Conservation (phyloP, 441 rosid species). For the Brassica balearica region DNA sequence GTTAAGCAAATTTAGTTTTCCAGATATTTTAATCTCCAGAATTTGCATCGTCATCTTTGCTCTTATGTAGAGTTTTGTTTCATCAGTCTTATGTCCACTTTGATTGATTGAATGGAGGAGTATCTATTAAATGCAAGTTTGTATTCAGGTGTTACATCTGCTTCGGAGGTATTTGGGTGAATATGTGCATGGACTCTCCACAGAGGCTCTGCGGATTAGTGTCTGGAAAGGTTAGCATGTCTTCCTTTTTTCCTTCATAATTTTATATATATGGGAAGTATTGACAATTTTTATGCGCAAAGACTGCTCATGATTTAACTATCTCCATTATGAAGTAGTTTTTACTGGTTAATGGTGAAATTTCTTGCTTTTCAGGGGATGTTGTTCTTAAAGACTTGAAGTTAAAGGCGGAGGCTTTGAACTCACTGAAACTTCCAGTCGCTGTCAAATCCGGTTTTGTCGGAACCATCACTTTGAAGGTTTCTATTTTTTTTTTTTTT, state of each 20-base stretch:
- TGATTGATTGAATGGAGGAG: background rate
- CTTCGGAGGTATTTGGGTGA: conserved; percentile 98
- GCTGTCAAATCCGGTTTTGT: conserved; percentile 97
- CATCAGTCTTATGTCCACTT: conserved; percentile 2
- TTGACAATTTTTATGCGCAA: background rate
- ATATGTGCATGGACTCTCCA: conserved; percentile 94
- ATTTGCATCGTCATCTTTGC: conserved; percentile 16
- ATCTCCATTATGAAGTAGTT: no score
- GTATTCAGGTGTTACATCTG: conserved; percentile 82
- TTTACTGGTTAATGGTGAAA: no score
- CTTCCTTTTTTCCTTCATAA: background rate
- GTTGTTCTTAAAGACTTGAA: conserved; percentile 95
- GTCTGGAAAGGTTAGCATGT: conserved; percentile 89
- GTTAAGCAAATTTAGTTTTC: background rate
- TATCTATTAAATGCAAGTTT: conserved; percentile 11
- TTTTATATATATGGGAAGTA: conserved; percentile 1
- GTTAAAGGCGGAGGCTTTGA: conserved; percentile 92
- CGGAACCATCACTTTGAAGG: conserved; percentile 94
- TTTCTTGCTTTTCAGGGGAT: conserved; percentile 68
- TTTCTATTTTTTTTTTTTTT: conserved; percentile 36
- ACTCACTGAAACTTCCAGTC: conserved; percentile 88
- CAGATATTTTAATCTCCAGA: background rate
- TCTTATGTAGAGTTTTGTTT: conserved; percentile 19
- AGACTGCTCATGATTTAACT: no score
- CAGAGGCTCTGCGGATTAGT: conserved; percentile 93